These are phyloP conservation scores for Dictyostelium purpureum DNA, from an alignment of 78 protist genomes.

Conservation along the genomic window DNA sequence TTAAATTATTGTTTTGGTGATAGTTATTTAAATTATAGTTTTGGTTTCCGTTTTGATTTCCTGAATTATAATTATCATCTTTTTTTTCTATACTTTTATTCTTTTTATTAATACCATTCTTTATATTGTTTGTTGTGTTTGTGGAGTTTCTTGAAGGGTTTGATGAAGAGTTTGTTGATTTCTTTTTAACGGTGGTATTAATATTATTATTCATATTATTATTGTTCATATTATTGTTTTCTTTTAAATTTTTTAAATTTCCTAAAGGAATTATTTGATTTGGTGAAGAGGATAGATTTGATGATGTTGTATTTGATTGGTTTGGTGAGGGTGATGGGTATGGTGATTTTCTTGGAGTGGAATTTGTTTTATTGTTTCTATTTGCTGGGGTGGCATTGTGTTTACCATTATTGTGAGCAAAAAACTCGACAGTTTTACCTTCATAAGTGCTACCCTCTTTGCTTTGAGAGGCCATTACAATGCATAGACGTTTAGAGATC, in stretches of 20 bases:
- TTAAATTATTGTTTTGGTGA: background rate
- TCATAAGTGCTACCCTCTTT: constrained; percentile 48
- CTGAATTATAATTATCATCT: background rate
- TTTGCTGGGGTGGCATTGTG: constrained; percentile 29
- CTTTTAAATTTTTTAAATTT: background rate
- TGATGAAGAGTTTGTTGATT: background rate
- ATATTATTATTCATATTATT: background rate
- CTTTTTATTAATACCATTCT: background rate
- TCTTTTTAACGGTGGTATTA: background rate
- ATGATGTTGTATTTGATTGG: background rate
- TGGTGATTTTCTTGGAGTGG: background rate
- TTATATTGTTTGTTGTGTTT: background rate
- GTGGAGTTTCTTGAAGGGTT: background rate
- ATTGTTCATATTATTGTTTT: background rate
- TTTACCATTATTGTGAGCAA: constrained; percentile 71
- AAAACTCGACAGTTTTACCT: constrained; percentile 47
- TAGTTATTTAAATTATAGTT: background rate
- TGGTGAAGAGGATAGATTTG: background rate
- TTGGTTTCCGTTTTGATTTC: background rate
- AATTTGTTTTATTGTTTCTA: background rate
- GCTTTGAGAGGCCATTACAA: constrained; percentile 27
- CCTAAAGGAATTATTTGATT: background rate
- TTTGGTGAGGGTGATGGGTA: background rate
- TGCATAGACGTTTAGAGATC: constrained; percentile 38
- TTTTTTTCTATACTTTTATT: background rate